Evolutionary conservation across 345 rosid genomes (phyloP).

Genomic region (Citrus maxima): DNA sequence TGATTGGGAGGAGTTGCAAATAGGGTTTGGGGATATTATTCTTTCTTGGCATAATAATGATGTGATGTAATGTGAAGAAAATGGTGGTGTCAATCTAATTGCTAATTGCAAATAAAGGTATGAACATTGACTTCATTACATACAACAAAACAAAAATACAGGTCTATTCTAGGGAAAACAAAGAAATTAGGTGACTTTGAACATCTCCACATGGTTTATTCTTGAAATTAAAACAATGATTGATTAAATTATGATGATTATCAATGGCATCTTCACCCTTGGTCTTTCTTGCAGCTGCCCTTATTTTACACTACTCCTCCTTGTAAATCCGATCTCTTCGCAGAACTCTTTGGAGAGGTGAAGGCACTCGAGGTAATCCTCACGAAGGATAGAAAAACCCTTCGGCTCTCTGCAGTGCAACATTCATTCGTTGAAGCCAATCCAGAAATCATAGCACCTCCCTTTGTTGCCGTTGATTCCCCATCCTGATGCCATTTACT

Average conservation of each 20-base stretch:
- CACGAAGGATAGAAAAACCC: conserved; percentile 82
- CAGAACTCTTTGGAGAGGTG: too few species aligned
- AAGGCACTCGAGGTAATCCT: too few species aligned
- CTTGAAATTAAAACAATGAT: conserved; percentile 14
- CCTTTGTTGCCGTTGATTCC: conserved; percentile 88
- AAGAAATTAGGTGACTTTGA: conserved; percentile 3
- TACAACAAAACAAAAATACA: not conserved
- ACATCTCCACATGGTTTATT: conserved; percentile 36
- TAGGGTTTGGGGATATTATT: too few species aligned
- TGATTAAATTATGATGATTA: conserved; percentile 29
- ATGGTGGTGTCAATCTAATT: not conserved
- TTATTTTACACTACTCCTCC: conserved; percentile 24
- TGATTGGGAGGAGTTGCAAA: too few species aligned
- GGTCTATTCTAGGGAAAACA: conserved; percentile 3
- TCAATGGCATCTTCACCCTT: conserved; percentile 45
- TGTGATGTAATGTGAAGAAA: too few species aligned
- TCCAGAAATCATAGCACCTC: conserved; percentile 89
- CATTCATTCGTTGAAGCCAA: conserved; percentile 93
- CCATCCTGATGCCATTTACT: conserved; percentile 87
- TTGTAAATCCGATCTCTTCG: too few species aligned
- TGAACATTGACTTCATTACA: conserved; percentile 1
- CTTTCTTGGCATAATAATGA: too few species aligned
- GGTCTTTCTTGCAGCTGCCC: conserved; percentile 68
- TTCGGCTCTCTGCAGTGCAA: conserved; percentile 84
- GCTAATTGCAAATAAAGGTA: not conserved